phyloP scores from a whole-genome alignment of 352 stramenopile species.

The Phytophthora colocasiae region DNA sequence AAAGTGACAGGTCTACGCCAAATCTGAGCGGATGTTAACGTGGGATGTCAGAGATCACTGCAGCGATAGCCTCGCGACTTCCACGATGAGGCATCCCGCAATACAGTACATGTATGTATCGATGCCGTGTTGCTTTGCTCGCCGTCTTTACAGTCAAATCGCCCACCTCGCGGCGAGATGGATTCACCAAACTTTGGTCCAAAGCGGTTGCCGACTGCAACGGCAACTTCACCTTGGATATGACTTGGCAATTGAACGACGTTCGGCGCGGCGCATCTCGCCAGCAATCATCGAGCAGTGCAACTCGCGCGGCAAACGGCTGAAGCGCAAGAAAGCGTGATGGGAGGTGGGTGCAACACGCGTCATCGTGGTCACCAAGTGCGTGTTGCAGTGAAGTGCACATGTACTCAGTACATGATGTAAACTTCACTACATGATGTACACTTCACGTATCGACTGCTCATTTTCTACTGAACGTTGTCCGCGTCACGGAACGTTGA shows the following conservation, averaged over 20 bases:
- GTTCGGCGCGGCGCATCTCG: constrained; percentile 1
- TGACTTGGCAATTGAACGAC: constrained; percentile 18
- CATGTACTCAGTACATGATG: no score
- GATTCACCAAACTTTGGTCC: constrained; percentile 5
- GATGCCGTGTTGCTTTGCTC: not conserved
- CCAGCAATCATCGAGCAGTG: constrained; percentile 20
- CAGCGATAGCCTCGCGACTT: not conserved
- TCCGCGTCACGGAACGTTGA: no score
- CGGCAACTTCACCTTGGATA: no score
- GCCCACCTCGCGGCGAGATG: not conserved
- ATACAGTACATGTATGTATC: not conserved
- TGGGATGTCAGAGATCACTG: not conserved
- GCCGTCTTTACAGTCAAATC: constrained; percentile 19
- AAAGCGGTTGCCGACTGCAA: not conserved
- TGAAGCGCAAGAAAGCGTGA: constrained; percentile 21
- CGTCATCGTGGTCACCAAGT: constrained; percentile 2
- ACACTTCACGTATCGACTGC: no score
- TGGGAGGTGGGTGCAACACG: constrained; percentile 14
- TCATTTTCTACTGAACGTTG: no score
- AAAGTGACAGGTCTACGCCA: not conserved
- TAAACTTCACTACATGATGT: no score
- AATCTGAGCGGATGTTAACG: constrained; percentile 8
- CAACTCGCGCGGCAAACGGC: constrained; percentile 7
- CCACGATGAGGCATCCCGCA: not conserved
- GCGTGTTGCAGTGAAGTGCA: not conserved